These are phyloP conservation scores for Piper longum DNA, from an alignment of 164 flowering plant species.

Conservation along the genomic window DNA sequence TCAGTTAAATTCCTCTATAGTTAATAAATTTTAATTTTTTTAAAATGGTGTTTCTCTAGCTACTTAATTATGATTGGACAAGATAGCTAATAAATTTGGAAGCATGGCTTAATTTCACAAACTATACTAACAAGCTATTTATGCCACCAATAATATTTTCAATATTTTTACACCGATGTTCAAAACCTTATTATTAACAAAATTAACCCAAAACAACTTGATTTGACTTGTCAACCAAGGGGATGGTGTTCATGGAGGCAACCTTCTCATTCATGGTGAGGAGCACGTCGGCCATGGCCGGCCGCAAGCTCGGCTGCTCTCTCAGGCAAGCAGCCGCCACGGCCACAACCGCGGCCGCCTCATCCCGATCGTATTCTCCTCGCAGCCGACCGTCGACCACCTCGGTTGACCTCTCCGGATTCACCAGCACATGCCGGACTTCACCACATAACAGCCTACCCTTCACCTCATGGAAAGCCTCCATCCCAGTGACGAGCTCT, in stretches of 20 bases:
- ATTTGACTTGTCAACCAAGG: neutral
- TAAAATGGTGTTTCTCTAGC: too few species aligned
- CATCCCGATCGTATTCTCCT: slow-evolving; percentile 26
- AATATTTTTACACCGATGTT: neutral
- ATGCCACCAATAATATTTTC: neutral
- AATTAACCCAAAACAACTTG: neutral
- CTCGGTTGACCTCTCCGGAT: slow-evolving; percentile 16
- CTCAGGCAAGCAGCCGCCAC: slow-evolving; percentile 29
- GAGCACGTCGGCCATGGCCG: slow-evolving; percentile 37
- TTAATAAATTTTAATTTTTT: too few species aligned
- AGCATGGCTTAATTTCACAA: too few species aligned
- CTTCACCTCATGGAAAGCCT: slow-evolving; percentile 34
- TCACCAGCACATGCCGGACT: slow-evolving; percentile 15
- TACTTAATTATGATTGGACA: too few species aligned
- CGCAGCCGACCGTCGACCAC: slow-evolving; percentile 39
- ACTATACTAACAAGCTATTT: too few species aligned
- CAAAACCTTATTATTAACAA: neutral
- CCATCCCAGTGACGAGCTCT: slow-evolving; percentile 56
- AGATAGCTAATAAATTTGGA: too few species aligned
- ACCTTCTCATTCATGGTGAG: slow-evolving; percentile 18
- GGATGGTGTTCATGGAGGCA: slow-evolving; percentile 9
- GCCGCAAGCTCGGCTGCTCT: slow-evolving; percentile 36
- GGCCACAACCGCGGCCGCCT: slow-evolving; percentile 23
- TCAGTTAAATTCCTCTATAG: too few species aligned
- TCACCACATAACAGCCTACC: slow-evolving; percentile 24